Base-by-base conservation (phyloP, 2,329 filamentous ascomycete genomes). In the Teratosphaeria gauchensis region DNA sequence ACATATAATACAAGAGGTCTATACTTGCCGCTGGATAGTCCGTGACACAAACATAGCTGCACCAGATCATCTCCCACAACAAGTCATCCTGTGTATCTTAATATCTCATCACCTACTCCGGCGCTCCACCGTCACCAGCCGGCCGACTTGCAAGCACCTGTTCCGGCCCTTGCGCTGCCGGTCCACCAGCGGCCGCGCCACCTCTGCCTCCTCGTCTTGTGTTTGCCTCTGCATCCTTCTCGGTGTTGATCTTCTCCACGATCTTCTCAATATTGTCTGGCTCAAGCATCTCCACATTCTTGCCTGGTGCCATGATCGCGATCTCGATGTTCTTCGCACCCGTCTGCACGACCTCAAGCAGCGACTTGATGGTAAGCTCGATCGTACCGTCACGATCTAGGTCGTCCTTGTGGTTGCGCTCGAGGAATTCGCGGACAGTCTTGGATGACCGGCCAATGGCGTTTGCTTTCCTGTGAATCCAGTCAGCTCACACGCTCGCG, bases 241-340 rank as follows among this genome's bases (percentile, higher is more conserved):
- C 95, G 70, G 92, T 89, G 81, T 99, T 95, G 75, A 99, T 99
- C 76, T 85, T 94, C 85, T 97, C 97, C 72, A 99, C 95, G 72
- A 95, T 96, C 68, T 84, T 84, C 81, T 99, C 94, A 71, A 99
- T 99, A 71, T 96, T 90, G 75, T 97, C 92, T 33, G 92, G 88
- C 2, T 91, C 90, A 67, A 99, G 83, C 85, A 96, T 92, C 80
- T 97, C 92, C 63, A 99, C 84, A 16, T 82, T 76, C 80, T 96
- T 91, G 56, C 90, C 92, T 6, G 94, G 92, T 7, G 90, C 89
- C 91, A 97, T 96, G 72, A 99, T 87, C 59, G 95, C 94, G 71
- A 99, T 97, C 79, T 99, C 94, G 71, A 99, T 99, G 77, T 99
- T 99, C 85, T 99, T 99, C 56, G 94, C 94, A 63, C 94, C 94